Evolutionary conservation across 1,284 basidiomycete genomes (phyloP), one percentile per base, ranked within the genome.

Genomic region (Coniferiporia sulphurascens): DNA sequence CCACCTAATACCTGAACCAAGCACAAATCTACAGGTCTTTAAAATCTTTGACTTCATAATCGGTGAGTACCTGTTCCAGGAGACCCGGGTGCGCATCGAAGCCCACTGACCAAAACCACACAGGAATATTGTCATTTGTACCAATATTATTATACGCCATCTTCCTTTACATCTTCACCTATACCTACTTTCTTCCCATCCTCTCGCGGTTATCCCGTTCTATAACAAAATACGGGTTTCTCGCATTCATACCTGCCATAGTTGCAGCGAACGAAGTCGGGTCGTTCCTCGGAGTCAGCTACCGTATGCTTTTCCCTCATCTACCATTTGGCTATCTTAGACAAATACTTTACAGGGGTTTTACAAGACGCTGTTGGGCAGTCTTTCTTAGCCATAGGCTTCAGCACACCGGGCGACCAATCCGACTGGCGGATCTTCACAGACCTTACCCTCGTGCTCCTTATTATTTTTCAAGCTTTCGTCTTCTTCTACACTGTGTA

Each of bases 241-340:
- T 84, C 21, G 60, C 79, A 15, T 79, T 82, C 62, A 80, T 87
- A 55, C 83, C 85, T 8, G 65, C 77, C 35, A 77, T 86, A 57
- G 59, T 86, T 58, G 70, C 73, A 8, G 68, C 79, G 62, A 85
- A 85, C 67, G 82, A 82, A 62, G 69, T 87, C 21, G 80, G 80
- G 12, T 87, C 87, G 1, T 87, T 91, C 64, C 65, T 85, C 36
- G 84, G 85, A 54, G 76, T 84, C 34, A 73, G 75, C 6, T 79
- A 83, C 55, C 70, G 87, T 87, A 65, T 66, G 81, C 75, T 3
- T 15, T 52, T 12, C 8, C 38, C 41, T 45, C 13, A 45, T 19
- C 41, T 48, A n/a, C 43, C 21, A 22, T 44, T 58, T 27, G 52
- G 36, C 35, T n/a, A 35, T 9, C 45, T n/a, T 21, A 52, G 50